phyloP scores from a whole-genome alignment of 306 rosid species.

The Ochetophila trinervis region DNA sequence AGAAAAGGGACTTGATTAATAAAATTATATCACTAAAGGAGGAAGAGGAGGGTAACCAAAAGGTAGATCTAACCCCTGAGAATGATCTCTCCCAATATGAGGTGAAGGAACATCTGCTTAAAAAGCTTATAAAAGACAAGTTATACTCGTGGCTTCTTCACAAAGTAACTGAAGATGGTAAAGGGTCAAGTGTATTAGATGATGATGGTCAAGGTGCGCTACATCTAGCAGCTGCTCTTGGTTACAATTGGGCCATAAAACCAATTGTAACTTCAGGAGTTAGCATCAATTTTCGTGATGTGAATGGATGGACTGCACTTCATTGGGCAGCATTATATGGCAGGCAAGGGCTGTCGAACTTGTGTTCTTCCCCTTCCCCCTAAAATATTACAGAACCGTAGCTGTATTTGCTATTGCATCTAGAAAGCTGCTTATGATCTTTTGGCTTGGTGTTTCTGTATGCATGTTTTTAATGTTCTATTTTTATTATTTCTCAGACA shows the following conservation, averaged over 20 bases:
- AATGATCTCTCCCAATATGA: constrained; percentile 37
- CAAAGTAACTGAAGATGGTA: constrained; percentile 64
- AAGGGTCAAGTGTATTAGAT: constrained; percentile 78
- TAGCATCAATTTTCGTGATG: constrained; percentile 79
- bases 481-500: not conserved
- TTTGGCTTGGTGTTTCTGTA: not conserved
- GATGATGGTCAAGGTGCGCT: constrained; percentile 68
- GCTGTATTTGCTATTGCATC: not conserved
- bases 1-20: constrained; percentile 43
- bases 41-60: constrained; percentile 51
- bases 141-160: constrained; percentile 79
- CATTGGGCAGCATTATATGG: constrained; percentile 92
- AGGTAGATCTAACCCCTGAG: constrained; percentile 34
- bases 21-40: constrained; percentile 66
- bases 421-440: not conserved
- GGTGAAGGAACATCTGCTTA: constrained; percentile 43
- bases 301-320: constrained; percentile 87
- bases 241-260: constrained; percentile 76
- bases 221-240: constrained; percentile 79
- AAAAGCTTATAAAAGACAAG: constrained; percentile 59
- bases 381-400: not conserved
- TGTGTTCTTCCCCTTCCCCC: constrained; percentile 5
- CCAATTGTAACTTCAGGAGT: constrained; percentile 72
- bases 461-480: too few species aligned
- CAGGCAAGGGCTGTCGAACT: constrained; percentile 52